phyloP scores from a whole-genome alignment of 2,329 filamentous ascomycete genomes.

The Juglanconis juglandina region DNA sequence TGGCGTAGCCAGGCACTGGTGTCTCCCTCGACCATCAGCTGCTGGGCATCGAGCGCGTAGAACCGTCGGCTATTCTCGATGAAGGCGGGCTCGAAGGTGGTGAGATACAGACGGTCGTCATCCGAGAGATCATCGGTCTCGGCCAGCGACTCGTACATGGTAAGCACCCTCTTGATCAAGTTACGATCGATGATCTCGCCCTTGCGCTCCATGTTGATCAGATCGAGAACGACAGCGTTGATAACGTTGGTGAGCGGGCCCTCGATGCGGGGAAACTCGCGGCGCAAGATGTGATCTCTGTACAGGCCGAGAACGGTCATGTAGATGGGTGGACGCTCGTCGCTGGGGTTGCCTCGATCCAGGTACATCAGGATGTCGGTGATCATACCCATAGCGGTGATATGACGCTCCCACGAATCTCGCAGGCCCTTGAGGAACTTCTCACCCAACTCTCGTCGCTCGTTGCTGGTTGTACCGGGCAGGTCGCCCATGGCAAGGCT shows the following conservation, averaged over 20 bases:
- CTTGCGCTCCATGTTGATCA: constrained; percentile 87
- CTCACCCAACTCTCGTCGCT: constrained; percentile 77
- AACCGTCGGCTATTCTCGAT: constrained; percentile 67
- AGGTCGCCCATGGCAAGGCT: constrained; percentile 56
- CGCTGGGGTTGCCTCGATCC: constrained; percentile 72
- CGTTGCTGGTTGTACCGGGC: constrained; percentile 64
- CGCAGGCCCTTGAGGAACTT: constrained; percentile 75
- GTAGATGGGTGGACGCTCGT: constrained; percentile 69
- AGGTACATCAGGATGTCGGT: constrained; percentile 98
- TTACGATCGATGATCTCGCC: constrained; percentile 84
- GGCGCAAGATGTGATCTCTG: constrained; percentile 74
- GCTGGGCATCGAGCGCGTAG: constrained; percentile 72
- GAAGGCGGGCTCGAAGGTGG: constrained; percentile 77
- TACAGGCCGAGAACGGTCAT: constrained; percentile 82
- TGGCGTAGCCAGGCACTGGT: constrained; percentile 78
- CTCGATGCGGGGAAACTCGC: constrained; percentile 34
- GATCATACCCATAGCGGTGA: constrained; percentile 92
- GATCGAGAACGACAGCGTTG: constrained; percentile 79
- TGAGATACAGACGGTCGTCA: constrained; percentile 76
- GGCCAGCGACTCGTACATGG: constrained; percentile 88
- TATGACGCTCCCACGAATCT: constrained; percentile 82
- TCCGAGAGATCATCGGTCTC: constrained; percentile 76
- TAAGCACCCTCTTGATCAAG: constrained; percentile 76
- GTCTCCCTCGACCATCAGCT: constrained; percentile 72
- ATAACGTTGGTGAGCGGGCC: constrained; percentile 67